These are phyloP conservation scores for Candida schatavii DNA, from an alignment of 805 yeast genomes.

Conservation along the genomic window DNA sequence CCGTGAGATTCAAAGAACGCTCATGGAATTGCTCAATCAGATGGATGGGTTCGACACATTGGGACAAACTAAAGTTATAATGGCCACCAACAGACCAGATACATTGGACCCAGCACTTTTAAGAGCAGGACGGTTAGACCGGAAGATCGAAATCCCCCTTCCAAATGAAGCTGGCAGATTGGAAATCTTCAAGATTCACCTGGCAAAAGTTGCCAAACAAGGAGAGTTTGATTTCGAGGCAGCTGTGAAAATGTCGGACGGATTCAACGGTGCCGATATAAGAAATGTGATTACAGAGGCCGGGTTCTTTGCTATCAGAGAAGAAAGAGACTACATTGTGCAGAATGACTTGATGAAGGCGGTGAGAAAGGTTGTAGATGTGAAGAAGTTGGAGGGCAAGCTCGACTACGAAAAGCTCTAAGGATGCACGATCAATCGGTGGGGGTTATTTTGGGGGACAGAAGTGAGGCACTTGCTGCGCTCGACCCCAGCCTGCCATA, in stretches of 20 bases:
- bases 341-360: conserved; percentile 97
- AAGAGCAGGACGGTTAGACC: conserved; percentile 96
- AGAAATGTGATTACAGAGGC: conserved; percentile 98
- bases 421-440: too few species aligned
- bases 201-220: conserved; percentile 76
- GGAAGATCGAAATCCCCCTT: conserved; percentile 91
- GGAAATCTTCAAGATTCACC: conserved; percentile 91
- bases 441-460: too few species aligned
- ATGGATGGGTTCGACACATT: conserved; percentile 98
- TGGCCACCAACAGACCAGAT: conserved; percentile 99
- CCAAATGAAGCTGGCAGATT: conserved; percentile 96
- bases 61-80: conserved; percentile 95
- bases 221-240: conserved; percentile 98
- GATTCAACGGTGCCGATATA: conserved; percentile 97
- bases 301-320: conserved; percentile 96
- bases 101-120: conserved; percentile 95
- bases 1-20: conserved; percentile 95
- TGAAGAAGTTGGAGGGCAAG: conserved; percentile 95
- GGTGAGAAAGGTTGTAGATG: conserved; percentile 94
- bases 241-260: conserved; percentile 97
- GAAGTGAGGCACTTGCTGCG: too few species aligned
- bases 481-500: too few species aligned
- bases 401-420: conserved; percentile 91
- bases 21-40: conserved; percentile 94
- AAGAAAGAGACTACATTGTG: conserved; percentile 90